Base-by-base conservation (phyloP, 176 grass and related monocot genomes). In the Carex cristatella region DNA sequence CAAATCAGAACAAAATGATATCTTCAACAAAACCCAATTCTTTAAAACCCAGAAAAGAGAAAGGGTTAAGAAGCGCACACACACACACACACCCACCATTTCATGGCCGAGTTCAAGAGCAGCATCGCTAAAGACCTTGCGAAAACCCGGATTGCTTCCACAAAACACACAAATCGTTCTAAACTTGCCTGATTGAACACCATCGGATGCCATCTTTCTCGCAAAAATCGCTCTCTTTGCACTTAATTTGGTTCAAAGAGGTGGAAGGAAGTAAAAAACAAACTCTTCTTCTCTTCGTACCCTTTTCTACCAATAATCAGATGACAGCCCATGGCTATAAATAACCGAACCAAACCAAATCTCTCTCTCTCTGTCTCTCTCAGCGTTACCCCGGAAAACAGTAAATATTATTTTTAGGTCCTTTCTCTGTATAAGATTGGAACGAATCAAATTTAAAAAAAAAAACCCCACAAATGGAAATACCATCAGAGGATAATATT, bases 91-190 rank as follows among this genome's bases (percentile, higher is more conserved):
- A 18, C 89, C 79, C 88, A 98, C 96, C 96, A 99, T 80, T 84
- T 93, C 91, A 30, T 84, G 90, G 49, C 96, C 96, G 80, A 99
- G 91, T 83, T 89, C 90, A 63, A 99, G 90, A 69, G 96, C 96
- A 23, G 96, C 91, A 73, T 99, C 93, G 32, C 91, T 87, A 80
- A 91, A 99, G 33, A 99, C 90, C 7, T 82, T 54, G 80, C 93
- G 93, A 49, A 92, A 82, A 63, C 96, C 96, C 10, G 96, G 80
- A 90, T 91, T 99, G 90, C 96, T 99, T 57, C 96, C 96, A 85
- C 96, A 99, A 87, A 99, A 99, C 83, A 99, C 96, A 88, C 96
- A 99, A 85, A 99, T 91, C 83, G 81, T 93, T 54, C 88, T 83
- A 78, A 95, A 95, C 93, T 84, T 99, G 64, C 63, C 83, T 76